Conservation (phyloP, 108 stramenopile genomes). For the Cyclotella choctawhatcheeana region DNA sequence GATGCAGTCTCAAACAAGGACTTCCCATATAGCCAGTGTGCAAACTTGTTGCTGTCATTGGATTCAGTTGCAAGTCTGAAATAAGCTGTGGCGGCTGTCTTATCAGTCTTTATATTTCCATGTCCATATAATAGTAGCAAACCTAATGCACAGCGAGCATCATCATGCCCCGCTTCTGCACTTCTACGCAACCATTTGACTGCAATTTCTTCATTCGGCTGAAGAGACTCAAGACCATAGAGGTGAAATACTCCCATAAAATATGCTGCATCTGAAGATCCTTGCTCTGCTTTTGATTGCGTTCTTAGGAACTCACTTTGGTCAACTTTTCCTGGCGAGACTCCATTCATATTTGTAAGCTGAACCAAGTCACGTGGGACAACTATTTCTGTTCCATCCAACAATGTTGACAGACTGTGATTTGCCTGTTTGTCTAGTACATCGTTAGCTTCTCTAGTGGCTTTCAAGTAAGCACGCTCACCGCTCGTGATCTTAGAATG, state of each 20-base stretch:
- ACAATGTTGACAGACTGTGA: not conserved
- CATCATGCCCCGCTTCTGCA: slow-evolving; percentile 16
- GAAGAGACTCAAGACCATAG: slow-evolving; percentile 13
- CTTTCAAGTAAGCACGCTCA: slow-evolving; percentile 9
- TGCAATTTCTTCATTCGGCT: slow-evolving; percentile 6
- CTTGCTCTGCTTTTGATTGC: not conserved
- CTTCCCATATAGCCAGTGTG: slow-evolving; percentile 16
- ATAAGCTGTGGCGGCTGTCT: slow-evolving; percentile 2
- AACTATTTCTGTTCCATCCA: too few relatives aligned
- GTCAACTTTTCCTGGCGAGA: not conserved
- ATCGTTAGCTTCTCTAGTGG: not conserved
- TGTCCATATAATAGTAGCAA: slow-evolving; percentile 11
- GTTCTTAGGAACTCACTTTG: not conserved
- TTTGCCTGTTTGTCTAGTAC: not conserved
- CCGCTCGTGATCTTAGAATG: slow-evolving; percentile 12
- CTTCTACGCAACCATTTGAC: slow-evolving; percentile 8
- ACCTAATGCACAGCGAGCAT: slow-evolving; percentile 20
- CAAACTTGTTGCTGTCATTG: slow-evolving; percentile 16
- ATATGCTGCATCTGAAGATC: slow-evolving; percentile 14
- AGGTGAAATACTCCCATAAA: slow-evolving; percentile 24
- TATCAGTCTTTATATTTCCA: slow-evolving; percentile 7
- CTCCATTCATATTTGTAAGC: not conserved
- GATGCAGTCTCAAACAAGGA: slow-evolving; percentile 7
- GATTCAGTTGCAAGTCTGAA: slow-evolving; percentile 15
- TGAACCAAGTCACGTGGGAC: not conserved